A percentile compares a stretch with the other conserved stretches of the same genome.
phyloP scores from a whole-genome alignment of 2,329 filamentous ascomycete species.

The Aspergillus sclerotialis region DNA sequence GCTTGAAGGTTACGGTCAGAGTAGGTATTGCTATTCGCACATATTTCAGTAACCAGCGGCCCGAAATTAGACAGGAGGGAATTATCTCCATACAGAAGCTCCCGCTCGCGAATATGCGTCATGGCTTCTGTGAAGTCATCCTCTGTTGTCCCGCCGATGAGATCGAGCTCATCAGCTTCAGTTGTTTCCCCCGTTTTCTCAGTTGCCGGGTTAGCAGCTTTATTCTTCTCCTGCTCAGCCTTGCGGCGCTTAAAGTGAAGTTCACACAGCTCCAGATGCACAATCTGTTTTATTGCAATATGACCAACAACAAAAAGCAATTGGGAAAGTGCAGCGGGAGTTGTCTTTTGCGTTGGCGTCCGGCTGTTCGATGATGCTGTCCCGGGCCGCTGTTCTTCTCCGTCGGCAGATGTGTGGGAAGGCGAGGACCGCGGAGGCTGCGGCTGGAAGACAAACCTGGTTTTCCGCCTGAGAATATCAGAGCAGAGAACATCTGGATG shows the following conservation, averaged over 20 bases:
- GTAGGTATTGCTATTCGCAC: conserved; percentile 89
- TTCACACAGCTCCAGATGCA: conserved; percentile 95
- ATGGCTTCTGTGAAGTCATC: conserved; percentile 89
- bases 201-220: conserved; percentile 35
- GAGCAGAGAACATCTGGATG: conserved; percentile 92
- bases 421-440: conserved; percentile 21
- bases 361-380: conserved; percentile 28
- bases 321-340: conserved; percentile 70
- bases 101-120: conserved; percentile 74
- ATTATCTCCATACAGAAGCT: conserved; percentile 72
- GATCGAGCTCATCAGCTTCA: conserved; percentile 82
- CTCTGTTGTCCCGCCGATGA: conserved; percentile 93
- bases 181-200: conserved; percentile 50
- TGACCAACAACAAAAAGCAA: conserved; percentile 93
- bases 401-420: conserved; percentile 19
- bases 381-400: conserved; percentile 26
- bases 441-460: conserved; percentile 67
- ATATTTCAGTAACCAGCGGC: conserved; percentile 85
- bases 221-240: conserved; percentile 44
- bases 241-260: conserved; percentile 97
- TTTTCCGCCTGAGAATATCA: conserved; percentile 80
- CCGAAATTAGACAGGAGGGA: conserved; percentile 88
- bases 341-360: conserved; percentile 55
- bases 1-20: conserved; percentile 84
- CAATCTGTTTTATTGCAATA: conserved; percentile 97